These are phyloP conservation scores for Murraya paniculata DNA, from an alignment of 345 rosid genomes.

Conservation along the genomic window DNA sequence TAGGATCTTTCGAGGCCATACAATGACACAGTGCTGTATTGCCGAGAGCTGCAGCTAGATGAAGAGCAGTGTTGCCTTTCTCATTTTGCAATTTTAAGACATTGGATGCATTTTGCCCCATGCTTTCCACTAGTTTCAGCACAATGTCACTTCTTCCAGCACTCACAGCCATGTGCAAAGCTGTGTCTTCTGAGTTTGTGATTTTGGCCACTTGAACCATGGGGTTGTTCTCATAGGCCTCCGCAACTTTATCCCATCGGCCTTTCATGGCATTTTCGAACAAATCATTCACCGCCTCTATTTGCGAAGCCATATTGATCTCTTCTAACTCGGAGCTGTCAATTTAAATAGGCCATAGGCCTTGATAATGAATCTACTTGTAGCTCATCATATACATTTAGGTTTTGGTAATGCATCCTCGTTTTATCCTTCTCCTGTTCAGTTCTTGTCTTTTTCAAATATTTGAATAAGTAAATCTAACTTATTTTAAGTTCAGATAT, in stretches of 20 bases:
- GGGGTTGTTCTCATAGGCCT: constrained; percentile 1
- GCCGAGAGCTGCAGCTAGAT: constrained; percentile 39
- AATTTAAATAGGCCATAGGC: too few species aligned
- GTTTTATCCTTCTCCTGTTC: accelerated
- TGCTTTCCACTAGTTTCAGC: constrained; percentile 13
- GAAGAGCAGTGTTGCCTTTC: constrained; percentile 35
- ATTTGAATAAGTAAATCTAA: too few species aligned
- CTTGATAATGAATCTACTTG: too few species aligned
- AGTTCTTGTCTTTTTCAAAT: too few species aligned
- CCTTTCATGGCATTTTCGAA: constrained; percentile 37
- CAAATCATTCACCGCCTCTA: constrained; percentile 13
- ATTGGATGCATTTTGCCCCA: neutral
- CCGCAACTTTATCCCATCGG: constrained; percentile 31
- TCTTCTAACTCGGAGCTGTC: too few species aligned
- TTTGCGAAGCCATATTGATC: constrained; percentile 25
- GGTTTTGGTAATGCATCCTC: too few species aligned
- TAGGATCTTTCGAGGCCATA: constrained; percentile 9
- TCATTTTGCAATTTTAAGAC: constrained; percentile 17
- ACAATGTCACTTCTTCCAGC: constrained; percentile 25
- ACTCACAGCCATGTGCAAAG: constrained; percentile 33
- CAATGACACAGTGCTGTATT: constrained; percentile 26
- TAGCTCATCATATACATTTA: too few species aligned
- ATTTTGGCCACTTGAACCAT: constrained; percentile 9
- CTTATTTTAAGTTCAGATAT: too few species aligned
- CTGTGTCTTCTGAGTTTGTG: constrained; percentile 37